phyloP scores from a whole-genome alignment of 1,139 yeast genomes.

The Blastobotrys arbuscula region DNA sequence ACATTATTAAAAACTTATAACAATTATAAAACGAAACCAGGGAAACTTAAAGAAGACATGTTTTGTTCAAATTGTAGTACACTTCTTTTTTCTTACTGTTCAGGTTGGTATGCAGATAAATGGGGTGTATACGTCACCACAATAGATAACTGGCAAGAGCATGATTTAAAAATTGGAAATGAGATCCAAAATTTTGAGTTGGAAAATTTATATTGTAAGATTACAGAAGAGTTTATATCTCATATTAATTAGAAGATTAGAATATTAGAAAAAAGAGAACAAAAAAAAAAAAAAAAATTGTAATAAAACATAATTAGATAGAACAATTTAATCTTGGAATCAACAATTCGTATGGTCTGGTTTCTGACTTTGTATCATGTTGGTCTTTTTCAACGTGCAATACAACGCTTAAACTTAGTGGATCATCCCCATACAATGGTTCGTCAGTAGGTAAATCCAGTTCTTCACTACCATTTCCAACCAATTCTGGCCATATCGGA shows the following conservation, averaged over 20 bases:
- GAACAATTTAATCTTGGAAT: constrained; percentile 43
- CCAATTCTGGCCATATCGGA: constrained; percentile 7
- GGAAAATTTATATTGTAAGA: background rate
- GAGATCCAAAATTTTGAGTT: background rate
- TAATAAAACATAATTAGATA: too few species aligned
- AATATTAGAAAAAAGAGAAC: background rate
- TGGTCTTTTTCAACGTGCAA: constrained; percentile 67
- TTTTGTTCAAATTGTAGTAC: constrained; percentile 2
- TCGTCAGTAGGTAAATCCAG: constrained; percentile 31
- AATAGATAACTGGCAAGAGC: constrained; percentile 1
- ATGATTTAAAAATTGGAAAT: background rate
- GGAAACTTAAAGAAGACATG: background rate
- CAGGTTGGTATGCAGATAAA: background rate
- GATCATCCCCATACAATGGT: constrained; percentile 35
- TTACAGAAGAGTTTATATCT: background rate
- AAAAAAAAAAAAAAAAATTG: background rate
- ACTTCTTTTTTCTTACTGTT: background rate
- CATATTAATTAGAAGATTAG: background rate
- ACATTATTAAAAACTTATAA: background rate
- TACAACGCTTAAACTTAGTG: constrained; percentile 59
- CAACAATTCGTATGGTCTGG: constrained; percentile 61
- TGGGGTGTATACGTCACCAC: background rate
- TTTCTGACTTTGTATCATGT: constrained; percentile 45
- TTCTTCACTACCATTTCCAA: background rate
- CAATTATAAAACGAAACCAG: background rate